Evolutionary conservation across 176 grass and related monocot species (phyloP).

Genomic region (Triticum monococcum): DNA sequence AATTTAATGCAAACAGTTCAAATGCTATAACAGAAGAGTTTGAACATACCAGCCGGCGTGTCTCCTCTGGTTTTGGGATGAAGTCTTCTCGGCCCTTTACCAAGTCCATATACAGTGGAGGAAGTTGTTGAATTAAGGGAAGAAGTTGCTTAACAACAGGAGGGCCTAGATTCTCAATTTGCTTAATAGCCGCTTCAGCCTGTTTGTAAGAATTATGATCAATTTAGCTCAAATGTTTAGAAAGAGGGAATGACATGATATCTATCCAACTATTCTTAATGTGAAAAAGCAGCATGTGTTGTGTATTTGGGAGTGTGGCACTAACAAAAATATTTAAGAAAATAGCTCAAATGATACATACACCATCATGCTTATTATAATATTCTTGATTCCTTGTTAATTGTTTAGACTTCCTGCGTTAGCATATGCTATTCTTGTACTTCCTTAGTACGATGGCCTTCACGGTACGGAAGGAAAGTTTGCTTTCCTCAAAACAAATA

Average conservation of each 20-base stretch:
- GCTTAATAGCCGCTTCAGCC: constrained; percentile 95
- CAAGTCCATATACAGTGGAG: constrained; percentile 93
- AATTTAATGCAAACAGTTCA: not conserved
- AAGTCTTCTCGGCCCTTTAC: constrained; percentile 93
- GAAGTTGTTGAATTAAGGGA: constrained; percentile 92
- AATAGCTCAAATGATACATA: not conserved
- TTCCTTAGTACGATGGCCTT: not conserved
- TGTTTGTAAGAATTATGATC: constrained; percentile 43
- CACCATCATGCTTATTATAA: not conserved
- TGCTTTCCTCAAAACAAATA: not conserved
- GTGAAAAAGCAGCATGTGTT: not conserved
- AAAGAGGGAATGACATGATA: not conserved
- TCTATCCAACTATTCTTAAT: not conserved
- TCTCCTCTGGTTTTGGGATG: constrained; percentile 92
- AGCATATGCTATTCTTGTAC: not conserved
- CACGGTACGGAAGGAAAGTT: not conserved
- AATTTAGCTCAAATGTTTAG: not conserved
- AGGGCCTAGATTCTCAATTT: constrained; percentile 81
- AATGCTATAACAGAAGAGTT: constrained; percentile 8
- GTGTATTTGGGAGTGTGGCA: not conserved
- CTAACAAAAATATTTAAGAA: not conserved
- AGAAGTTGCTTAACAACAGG: constrained; percentile 93
- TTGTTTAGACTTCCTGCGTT: not conserved
- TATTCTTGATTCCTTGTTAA: not conserved
- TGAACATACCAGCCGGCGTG: constrained; percentile 67